Percentiles rank a stretch among this genome's conserved stretches.
Conservation (phyloP, 768 basidiomycete species). For the Termitomyces sp. region DNA sequence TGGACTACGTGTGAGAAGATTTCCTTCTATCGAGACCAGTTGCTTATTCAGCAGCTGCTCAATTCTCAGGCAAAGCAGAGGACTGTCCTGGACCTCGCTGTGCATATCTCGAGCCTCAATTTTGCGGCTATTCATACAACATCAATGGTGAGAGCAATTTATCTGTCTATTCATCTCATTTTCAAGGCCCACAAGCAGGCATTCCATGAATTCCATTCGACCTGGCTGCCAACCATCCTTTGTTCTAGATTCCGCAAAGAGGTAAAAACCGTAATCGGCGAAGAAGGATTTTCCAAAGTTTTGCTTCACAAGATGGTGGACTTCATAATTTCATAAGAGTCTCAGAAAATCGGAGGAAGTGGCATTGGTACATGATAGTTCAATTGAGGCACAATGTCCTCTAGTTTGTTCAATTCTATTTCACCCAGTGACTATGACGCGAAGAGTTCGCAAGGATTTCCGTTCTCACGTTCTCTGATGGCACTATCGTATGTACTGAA, state of each 20-base stretch:
- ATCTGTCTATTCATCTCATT: background rate
- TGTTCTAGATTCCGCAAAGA: slow-evolving; percentile 29
- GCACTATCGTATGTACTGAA: slow-evolving; percentile 30
- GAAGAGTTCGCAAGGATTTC: slow-evolving; percentile 30
- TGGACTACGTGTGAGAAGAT: background rate
- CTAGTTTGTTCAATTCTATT: background rate
- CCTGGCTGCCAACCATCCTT: slow-evolving; percentile 28
- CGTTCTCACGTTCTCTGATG: slow-evolving; percentile 40
- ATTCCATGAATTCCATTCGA: slow-evolving; percentile 29
- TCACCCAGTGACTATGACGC: slow-evolving; percentile 15
- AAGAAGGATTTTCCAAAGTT: slow-evolving; percentile 7
- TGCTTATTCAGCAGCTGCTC: slow-evolving; percentile 21
- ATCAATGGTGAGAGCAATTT: slow-evolving; percentile 16
- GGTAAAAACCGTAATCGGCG: slow-evolving; percentile 11
- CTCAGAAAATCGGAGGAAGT: slow-evolving; percentile 26
- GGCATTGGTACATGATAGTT: slow-evolving; percentile 14
- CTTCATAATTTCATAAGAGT: slow-evolving; percentile 39
- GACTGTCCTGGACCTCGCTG: slow-evolving; percentile 9
- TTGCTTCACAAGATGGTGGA: slow-evolving; percentile 24
- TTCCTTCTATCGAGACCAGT: background rate
- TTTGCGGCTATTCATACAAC: slow-evolving; percentile 24
- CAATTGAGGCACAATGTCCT: background rate
- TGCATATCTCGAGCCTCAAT: slow-evolving; percentile 19
- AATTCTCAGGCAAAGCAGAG: slow-evolving; percentile 18
- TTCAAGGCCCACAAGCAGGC: slow-evolving; percentile 18